Conservation (phyloP, 2,329 filamentous ascomycete species). For the Karstenula rhodostoma region DNA sequence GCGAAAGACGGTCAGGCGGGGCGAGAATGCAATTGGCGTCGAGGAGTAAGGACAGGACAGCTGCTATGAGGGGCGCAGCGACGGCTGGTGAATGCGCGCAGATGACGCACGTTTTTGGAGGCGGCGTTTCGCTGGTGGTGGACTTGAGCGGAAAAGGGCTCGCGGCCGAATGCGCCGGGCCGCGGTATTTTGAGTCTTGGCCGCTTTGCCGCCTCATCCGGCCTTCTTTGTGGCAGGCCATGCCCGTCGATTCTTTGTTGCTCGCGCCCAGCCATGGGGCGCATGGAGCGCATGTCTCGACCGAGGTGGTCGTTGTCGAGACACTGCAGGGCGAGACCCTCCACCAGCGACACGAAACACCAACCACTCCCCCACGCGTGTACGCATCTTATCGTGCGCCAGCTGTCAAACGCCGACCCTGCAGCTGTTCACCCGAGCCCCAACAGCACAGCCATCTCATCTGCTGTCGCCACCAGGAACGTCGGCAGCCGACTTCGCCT, state of each 20-base stretch:
- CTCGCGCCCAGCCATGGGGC: background rate
- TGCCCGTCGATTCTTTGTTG: background rate
- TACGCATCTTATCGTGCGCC: background rate
- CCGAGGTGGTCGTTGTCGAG: background rate
- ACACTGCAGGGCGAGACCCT: background rate
- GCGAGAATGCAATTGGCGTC: background rate
- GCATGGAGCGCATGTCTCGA: background rate
- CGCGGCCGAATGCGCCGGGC: constrained; percentile 1
- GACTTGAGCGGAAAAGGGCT: background rate
- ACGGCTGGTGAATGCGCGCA: background rate
- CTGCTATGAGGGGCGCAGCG: background rate
- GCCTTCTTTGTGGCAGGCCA: background rate
- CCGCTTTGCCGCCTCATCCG: constrained; percentile 9
- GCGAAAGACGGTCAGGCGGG: background rate
- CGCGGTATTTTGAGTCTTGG: constrained; percentile 1
- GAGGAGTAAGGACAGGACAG: background rate
- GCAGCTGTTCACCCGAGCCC: background rate
- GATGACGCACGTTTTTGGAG: constrained; percentile 11
- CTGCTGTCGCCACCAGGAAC: background rate
- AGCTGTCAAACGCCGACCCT: background rate
- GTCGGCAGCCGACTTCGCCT: background rate
- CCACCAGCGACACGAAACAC: background rate
- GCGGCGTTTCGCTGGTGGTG: background rate
- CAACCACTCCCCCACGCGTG: constrained; percentile 2
- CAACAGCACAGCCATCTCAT: background rate